Percentiles rank a stretch among this genome's conserved stretches.
Evolutionary conservation across 225 moss, liverwort and hornwort species (phyloP).

Genomic region (Neckera pumila): DNA sequence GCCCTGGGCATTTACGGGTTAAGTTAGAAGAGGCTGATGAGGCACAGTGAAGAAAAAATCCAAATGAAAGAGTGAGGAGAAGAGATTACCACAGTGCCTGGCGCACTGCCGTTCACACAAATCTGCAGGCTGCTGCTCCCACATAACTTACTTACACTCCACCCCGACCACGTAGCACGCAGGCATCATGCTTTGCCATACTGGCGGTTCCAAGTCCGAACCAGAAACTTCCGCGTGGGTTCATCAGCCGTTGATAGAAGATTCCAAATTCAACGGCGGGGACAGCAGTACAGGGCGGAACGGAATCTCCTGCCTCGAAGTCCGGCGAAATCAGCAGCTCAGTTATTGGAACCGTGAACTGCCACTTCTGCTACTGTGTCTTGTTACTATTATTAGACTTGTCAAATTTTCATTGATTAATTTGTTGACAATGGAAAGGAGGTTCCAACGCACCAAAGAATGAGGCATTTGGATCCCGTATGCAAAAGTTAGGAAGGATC

Average conservation of each 20-base stretch:
- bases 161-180: background rate
- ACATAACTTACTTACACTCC: background rate
- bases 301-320: too few relatives aligned
- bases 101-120: background rate
- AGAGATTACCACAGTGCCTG: background rate
- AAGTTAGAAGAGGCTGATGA: too few relatives aligned
- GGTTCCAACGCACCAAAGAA: background rate
- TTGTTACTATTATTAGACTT: background rate
- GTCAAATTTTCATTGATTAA: background rate
- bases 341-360: too few relatives aligned
- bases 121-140: background rate
- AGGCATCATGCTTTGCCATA: background rate
- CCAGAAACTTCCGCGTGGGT: background rate
- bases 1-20: too few relatives aligned
- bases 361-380: background rate
- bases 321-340: too few relatives aligned
- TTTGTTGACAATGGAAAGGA: background rate
- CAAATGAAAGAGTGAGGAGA: background rate
- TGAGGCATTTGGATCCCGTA: accelerated
- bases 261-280: too few relatives aligned
- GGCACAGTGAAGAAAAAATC: background rate
- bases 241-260: too few relatives aligned
- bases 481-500: background rate
- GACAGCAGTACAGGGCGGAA: too few relatives aligned
- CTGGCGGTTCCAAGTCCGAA: background rate